Percentiles rank a stretch among this genome's conserved stretches.
These are phyloP conservation scores for Hsuehochloa calcarea DNA, from an alignment of 176 grass and related monocot species.

Conservation along the genomic window DNA sequence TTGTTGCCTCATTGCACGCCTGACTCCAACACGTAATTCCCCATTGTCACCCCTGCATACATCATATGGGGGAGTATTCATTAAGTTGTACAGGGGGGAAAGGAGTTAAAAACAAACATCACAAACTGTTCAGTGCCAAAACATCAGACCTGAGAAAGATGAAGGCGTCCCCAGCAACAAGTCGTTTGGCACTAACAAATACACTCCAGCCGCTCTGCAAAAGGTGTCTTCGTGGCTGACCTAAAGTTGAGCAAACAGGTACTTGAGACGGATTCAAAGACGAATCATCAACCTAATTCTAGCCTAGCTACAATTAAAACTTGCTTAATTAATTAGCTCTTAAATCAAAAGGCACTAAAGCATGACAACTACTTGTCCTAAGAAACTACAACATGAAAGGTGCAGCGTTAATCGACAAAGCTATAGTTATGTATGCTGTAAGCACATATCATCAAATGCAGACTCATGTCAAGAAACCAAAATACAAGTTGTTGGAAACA, in stretches of 20 bases:
- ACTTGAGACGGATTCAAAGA: conserved; percentile 6
- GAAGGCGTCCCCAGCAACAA: conserved; percentile 93
- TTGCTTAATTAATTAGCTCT: neutral
- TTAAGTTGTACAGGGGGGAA: neutral
- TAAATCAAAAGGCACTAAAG: neutral
- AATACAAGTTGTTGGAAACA: neutral
- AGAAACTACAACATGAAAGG: neutral
- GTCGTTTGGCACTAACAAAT: conserved; percentile 91
- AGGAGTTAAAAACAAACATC: neutral
- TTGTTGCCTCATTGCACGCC: conserved; percentile 93
- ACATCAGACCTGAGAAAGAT: conserved; percentile 83
- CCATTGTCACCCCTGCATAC: conserved; percentile 71
- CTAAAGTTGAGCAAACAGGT: conserved; percentile 39
- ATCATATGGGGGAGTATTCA: neutral
- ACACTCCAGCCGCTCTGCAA: conserved; percentile 99
- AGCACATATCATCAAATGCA: neutral
- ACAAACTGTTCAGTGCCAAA: neutral
- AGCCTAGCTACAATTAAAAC: neutral
- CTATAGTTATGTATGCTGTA: neutral
- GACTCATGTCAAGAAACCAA: neutral
- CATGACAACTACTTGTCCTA: neutral
- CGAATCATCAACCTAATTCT: neutral
- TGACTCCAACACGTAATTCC: conserved; percentile 89
- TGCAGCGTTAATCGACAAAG: neutral
- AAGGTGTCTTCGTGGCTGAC: conserved; percentile 88